Evolutionary conservation across 2,329 filamentous ascomycete genomes (phyloP).

Genomic region (Davidsoniella eucalypti): DNA sequence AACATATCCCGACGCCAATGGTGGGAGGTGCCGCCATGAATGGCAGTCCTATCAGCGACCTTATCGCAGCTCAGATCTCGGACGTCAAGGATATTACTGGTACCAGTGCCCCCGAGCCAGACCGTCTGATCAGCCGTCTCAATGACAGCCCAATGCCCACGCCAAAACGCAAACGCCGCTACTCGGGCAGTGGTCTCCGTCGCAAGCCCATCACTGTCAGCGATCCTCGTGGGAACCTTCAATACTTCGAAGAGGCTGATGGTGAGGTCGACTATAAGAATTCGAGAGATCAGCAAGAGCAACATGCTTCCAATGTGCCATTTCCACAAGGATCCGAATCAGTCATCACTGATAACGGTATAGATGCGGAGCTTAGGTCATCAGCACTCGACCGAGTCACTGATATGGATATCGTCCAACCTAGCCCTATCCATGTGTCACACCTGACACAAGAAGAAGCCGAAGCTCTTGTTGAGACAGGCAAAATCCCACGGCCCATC

Average conservation of each 20-base stretch:
- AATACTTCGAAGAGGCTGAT: constrained; percentile 81
- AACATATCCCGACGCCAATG: constrained; percentile 1
- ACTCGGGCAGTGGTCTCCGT: constrained; percentile 73
- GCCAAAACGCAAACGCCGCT: constrained; percentile 48
- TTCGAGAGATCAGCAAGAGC: constrained; percentile 6
- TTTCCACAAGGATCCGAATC: neutral
- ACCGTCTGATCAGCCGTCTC: constrained; percentile 22
- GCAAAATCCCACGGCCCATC: constrained; percentile 40
- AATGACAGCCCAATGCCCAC: constrained; percentile 14
- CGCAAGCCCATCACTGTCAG: constrained; percentile 56
- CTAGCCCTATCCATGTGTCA: constrained; percentile 11
- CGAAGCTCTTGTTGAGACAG: constrained; percentile 10
- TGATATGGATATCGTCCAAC: neutral
- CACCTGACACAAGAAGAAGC: constrained; percentile 11
- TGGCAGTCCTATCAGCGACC: neutral
- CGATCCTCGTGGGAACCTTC: constrained; percentile 56
- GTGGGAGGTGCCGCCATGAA: neutral
- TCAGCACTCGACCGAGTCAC: neutral
- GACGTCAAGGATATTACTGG: constrained; percentile 40
- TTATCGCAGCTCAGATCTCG: constrained; percentile 1
- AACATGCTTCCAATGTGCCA: constrained; percentile 14
- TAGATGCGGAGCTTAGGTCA: constrained; percentile 1
- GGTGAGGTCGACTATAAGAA: constrained; percentile 56
- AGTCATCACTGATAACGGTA: neutral
- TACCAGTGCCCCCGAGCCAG: constrained; percentile 47